phyloP scores from a whole-genome alignment of 352 stramenopile species.

The Blastocystis sp. region DNA sequence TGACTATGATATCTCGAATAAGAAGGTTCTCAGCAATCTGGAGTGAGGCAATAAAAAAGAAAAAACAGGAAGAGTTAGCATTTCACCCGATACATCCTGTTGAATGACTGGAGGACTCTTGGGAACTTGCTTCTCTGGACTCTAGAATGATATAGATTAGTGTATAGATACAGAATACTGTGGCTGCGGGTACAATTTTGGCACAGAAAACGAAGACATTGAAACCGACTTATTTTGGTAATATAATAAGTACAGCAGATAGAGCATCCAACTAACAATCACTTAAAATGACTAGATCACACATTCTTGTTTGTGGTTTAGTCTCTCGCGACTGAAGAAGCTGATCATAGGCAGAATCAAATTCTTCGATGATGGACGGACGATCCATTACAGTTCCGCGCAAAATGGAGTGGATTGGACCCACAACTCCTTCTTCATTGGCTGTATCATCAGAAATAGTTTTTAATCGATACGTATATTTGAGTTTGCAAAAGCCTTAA shows the following conservation, averaged over 20 bases:
- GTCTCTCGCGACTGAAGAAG: not conserved
- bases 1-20: constrained; percentile 34
- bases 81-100: not conserved
- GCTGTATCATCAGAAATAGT: not conserved
- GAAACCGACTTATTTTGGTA: constrained; percentile 33
- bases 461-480: not conserved
- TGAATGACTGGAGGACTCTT: not conserved
- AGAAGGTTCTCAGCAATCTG: constrained; percentile 25
- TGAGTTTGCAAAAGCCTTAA: not conserved
- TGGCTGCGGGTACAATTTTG: not conserved
- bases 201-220: not conserved
- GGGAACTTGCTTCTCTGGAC: not conserved
- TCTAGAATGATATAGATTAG: not conserved
- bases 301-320: not conserved
- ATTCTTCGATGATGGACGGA: not conserved
- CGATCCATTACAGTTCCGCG: not conserved
- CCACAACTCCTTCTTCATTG: not conserved
- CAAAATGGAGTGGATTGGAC: not conserved
- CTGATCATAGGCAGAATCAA: not conserved
- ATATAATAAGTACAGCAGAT: not conserved
- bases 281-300: not conserved
- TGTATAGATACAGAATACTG: not conserved
- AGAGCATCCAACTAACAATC: constrained; percentile 21
- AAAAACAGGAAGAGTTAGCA: not conserved
- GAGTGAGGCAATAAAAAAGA: not conserved